These are phyloP conservation scores for Picochlorum sp. DNA, from an alignment of 139 green algal genomes.

Conservation along the genomic window DNA sequence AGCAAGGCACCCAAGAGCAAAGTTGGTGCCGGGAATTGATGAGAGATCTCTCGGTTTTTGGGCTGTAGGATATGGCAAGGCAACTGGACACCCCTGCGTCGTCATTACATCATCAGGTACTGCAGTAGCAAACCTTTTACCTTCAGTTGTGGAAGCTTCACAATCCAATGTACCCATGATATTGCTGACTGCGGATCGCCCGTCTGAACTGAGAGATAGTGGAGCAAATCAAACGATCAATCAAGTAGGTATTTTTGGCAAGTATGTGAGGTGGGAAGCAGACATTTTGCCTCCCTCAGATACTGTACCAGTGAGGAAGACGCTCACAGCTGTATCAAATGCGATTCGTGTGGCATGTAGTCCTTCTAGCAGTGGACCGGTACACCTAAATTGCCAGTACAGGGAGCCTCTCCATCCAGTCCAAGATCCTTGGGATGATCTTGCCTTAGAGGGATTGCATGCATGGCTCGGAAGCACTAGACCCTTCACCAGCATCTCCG, in stretches of 20 bases:
- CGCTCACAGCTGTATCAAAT: constrained; percentile 60
- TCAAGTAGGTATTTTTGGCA: constrained; percentile 91
- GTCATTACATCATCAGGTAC: constrained; percentile 83
- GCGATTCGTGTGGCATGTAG: constrained; percentile 35
- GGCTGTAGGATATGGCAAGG: constrained; percentile 72
- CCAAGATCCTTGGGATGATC: constrained; percentile 18
- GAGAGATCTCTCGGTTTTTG: constrained; percentile 96
- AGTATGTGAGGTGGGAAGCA: constrained; percentile 65
- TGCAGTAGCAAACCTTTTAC: constrained; percentile 94
- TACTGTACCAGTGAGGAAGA: constrained; percentile 32
- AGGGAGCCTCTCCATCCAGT: constrained; percentile 71
- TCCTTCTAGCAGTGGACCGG: constrained; percentile 55
- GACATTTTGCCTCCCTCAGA: constrained; percentile 64
- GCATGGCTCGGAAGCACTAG: constrained; percentile 36
- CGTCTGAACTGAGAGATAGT: constrained; percentile 79
- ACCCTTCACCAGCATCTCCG: constrained; percentile 33
- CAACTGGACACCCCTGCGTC: constrained; percentile 33
- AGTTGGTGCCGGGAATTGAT: constrained; percentile 80
- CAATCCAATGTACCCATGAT: constrained; percentile 77
- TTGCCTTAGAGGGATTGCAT: constrained; percentile 44
- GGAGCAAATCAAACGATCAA: constrained; percentile 95
- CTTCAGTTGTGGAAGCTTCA: constrained; percentile 83
- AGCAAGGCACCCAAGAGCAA: constrained; percentile 66
- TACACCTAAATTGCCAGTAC: constrained; percentile 94
- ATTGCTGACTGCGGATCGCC: constrained; percentile 88